phyloP scores from a whole-genome alignment of 176 grass and related monocot species.

The Areca catechu region DNA sequence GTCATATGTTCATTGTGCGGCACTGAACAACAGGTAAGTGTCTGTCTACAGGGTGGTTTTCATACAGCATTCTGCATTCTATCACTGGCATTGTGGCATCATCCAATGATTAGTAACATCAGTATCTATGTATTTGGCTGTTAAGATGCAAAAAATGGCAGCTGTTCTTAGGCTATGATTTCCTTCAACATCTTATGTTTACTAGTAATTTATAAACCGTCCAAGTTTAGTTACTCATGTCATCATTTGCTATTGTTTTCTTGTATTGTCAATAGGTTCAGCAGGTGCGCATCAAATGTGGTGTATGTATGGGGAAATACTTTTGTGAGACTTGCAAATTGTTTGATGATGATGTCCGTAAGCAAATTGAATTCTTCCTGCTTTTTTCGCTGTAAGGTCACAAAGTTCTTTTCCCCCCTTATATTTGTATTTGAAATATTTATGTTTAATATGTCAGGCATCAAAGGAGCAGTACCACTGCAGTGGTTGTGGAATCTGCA shows the following conservation, averaged over 20 bases:
- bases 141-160: no score
- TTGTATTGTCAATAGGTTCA: constrained; percentile 37
- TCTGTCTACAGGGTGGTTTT: background rate
- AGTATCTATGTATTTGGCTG: no score
- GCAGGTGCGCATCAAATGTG: constrained; percentile 68
- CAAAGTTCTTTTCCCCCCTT: no score
- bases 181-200: no score
- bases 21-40: constrained; percentile 75
- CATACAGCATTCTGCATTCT: no score
- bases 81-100: no score
- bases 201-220: background rate
- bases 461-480: constrained; percentile 96
- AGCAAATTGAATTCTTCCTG: background rate
- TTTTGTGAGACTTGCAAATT: constrained; percentile 89
- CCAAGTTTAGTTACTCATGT: background rate
- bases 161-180: no score
- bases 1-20: constrained; percentile 75
- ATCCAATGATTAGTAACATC: no score
- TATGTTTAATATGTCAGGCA: constrained; percentile 37
- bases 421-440: background rate
- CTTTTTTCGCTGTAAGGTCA: background rate
- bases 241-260: background rate
- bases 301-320: constrained; percentile 81
- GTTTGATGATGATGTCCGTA: constrained; percentile 88
- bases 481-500: constrained; percentile 81